Evolutionary conservation across 345 rosid genomes (phyloP).

Genomic region (Salix brachista): DNA sequence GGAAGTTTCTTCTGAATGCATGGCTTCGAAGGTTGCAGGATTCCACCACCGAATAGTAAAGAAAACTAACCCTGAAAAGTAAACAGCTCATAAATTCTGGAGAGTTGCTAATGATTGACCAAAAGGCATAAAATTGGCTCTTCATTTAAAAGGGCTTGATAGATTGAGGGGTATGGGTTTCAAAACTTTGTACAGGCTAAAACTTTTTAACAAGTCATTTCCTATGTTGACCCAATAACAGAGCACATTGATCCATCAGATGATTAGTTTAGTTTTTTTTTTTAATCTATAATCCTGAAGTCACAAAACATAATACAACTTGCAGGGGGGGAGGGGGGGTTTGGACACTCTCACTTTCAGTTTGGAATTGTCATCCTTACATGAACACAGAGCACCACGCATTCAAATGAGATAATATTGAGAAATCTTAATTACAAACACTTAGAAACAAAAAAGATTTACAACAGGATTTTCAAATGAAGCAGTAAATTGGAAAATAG

Average conservation of each 20-base stretch:
- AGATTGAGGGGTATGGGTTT: neutral
- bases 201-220: neutral
- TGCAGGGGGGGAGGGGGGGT: neutral
- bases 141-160: neutral
- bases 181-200: neutral
- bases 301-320: neutral
- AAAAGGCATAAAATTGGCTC: neutral
- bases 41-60: conserved; percentile 99
- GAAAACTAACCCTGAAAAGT: conserved; percentile 70
- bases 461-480: neutral
- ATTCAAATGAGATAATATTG: neutral
- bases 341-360: neutral
- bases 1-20: conserved; percentile 77
- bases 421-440: too few species aligned
- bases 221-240: neutral
- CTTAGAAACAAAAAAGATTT: neutral
- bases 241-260: neutral
- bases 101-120: neutral
- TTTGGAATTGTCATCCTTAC: neutral
- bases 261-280: neutral
- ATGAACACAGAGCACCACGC: neutral
- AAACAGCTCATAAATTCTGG: conserved; percentile 5
- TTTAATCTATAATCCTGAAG: neutral
- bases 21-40: conserved; percentile 81
- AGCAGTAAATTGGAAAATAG: neutral